A percentile compares a stretch with the other conserved stretches of the same genome.
These are phyloP conservation scores for Botryotinia narcissicola DNA, from an alignment of 2,329 filamentous ascomycete species.

Conservation along the genomic window DNA sequence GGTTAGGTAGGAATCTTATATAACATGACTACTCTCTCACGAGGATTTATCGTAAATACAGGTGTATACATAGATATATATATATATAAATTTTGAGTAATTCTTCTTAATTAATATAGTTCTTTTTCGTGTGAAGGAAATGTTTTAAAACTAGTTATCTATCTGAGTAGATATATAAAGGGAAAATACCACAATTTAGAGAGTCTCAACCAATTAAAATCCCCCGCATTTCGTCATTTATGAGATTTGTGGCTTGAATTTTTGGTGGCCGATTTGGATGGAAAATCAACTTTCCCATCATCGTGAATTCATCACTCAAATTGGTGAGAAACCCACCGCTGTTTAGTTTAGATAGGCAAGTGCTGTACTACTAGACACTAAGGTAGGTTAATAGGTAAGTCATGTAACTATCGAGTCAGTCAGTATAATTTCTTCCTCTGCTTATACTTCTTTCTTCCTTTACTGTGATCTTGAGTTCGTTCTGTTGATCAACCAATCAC, in stretches of 20 bases:
- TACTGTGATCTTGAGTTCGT: neutral
- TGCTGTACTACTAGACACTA: neutral
- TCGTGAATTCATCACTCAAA: conserved; percentile 23
- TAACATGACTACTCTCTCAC: neutral
- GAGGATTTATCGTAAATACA: neutral
- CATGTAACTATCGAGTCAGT: neutral
- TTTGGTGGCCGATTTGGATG: conserved; percentile 7
- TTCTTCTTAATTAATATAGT: no score
- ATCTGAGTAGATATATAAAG: no score
- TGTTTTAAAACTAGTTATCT: no score
- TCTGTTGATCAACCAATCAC: neutral
- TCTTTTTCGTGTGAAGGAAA: no score
- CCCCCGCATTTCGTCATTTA: neutral
- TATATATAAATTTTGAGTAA: neutral
- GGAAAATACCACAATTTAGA: neutral
- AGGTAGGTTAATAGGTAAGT: neutral
- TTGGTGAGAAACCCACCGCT: conserved; percentile 5
- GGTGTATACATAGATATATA: neutral
- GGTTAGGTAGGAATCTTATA: neutral
- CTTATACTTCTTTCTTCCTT: neutral
- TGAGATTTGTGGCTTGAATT: neutral
- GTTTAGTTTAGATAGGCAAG: neutral
- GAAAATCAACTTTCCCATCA: conserved; percentile 11
- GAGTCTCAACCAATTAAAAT: neutral
- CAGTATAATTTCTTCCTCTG: neutral